Evolutionary conservation across 2,329 filamentous ascomycete genomes (phyloP).

Genomic region (Orbilia javanica): DNA sequence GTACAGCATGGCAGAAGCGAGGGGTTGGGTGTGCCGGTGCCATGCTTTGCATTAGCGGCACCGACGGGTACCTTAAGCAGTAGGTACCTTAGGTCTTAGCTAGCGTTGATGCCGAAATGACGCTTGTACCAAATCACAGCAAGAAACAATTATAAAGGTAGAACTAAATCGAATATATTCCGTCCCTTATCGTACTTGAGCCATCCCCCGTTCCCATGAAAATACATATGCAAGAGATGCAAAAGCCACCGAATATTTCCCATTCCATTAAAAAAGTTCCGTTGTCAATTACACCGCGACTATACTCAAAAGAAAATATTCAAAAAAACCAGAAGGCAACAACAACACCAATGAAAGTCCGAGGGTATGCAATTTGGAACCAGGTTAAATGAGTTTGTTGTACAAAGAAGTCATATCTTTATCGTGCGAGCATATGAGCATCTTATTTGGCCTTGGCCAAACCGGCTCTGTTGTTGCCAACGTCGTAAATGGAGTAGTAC

Average conservation of each 20-base stretch:
- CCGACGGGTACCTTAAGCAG: neutral
- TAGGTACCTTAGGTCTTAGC: neutral
- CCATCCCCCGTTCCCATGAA: conserved; percentile 3
- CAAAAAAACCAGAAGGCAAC: conserved; percentile 20
- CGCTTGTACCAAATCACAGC: too few species aligned
- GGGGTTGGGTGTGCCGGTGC: conserved; percentile 27
- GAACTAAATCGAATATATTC: conserved; percentile 13
- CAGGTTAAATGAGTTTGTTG: conserved; percentile 42
- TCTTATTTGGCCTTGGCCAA: conserved; percentile 79
- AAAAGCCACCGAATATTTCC: conserved; percentile 25
- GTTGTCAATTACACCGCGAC: conserved; percentile 7
- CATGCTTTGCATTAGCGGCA: conserved; percentile 46
- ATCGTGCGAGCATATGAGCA: conserved; percentile 35
- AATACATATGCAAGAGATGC: conserved; percentile 21
- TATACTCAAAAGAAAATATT: conserved; percentile 17
- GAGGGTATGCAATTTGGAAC: conserved; percentile 53
- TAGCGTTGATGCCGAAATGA: neutral
- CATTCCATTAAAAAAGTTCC: conserved; percentile 41
- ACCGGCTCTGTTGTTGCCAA: conserved; percentile 88
- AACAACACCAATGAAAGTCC: conserved; percentile 46
- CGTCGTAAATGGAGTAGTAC: conserved; percentile 97
- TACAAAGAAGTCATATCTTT: conserved; percentile 37
- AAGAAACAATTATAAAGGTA: too few species aligned
- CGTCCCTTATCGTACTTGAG: conserved; percentile 30
- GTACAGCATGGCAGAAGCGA: conserved; percentile 24